A percentile compares a stretch with the other conserved stretches of the same genome.
These are phyloP conservation scores for Lipomyces yamanashiensis DNA, from an alignment of 805 yeast species.

Conservation along the genomic window DNA sequence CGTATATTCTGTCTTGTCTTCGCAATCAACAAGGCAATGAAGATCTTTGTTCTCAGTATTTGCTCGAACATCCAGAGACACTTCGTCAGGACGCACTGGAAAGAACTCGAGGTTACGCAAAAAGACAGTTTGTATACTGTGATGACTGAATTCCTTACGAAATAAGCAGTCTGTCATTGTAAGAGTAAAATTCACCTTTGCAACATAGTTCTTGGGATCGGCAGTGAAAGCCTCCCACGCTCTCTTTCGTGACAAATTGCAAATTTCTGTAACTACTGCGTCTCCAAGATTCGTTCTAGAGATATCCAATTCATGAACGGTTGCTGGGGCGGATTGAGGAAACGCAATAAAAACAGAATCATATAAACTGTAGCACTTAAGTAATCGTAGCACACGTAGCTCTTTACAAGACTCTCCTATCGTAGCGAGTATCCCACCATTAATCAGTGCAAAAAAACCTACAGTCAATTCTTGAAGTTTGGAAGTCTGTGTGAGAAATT, in stretches of 20 bases:
- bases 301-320: not conserved
- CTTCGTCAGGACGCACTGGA: not conserved
- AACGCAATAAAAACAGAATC: not conserved
- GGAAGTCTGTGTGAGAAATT: no score
- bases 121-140: no score
- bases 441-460: not conserved
- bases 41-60: not conserved
- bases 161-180: not conserved
- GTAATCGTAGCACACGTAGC: no score
- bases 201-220: not conserved
- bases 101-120: constrained; percentile 1
- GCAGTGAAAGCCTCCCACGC: not conserved
- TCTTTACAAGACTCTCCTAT: no score
- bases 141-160: no score
- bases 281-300: not conserved
- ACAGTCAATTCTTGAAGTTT: not conserved
- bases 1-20: not conserved
- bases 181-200: not conserved
- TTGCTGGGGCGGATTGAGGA: not conserved
- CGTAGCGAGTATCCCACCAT: no score
- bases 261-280: not conserved
- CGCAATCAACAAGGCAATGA: not conserved
- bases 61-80: not conserved
- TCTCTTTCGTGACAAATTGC: not conserved
- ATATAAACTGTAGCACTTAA: not conserved